Evolutionary conservation across 495 filamentous ascomycete species (phyloP).

Genomic region (Penicillium roqueforti): DNA sequence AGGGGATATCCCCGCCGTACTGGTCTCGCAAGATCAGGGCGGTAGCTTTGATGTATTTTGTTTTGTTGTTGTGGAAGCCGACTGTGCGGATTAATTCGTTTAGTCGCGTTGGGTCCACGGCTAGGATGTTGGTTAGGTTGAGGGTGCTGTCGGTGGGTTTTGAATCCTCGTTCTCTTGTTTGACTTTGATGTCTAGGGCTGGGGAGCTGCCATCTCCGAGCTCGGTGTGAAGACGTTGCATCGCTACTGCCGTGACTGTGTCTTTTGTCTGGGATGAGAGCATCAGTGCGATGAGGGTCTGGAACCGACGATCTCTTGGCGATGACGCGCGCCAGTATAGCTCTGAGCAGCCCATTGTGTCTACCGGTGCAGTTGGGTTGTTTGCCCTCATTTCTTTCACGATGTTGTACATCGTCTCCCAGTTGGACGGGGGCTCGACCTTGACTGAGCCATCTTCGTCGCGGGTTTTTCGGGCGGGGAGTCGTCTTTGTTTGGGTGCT

Average conservation of each 20-base stretch:
- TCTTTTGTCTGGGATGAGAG: conserved; percentile 96
- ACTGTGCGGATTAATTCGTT: conserved; percentile 79
- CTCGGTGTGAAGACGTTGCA: conserved; percentile 70
- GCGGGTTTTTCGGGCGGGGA: conserved; percentile 62
- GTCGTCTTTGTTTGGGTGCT: conserved; percentile 44
- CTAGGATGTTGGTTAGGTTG: conserved; percentile 74
- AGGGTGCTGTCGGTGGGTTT: conserved; percentile 45
- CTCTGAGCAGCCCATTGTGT: conserved; percentile 95
- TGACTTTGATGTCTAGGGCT: conserved; percentile 1
- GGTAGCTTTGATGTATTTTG: conserved; percentile 77
- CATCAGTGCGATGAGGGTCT: conserved; percentile 91
- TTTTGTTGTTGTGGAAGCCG: conserved; percentile 97
- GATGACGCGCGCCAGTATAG: conserved; percentile 48
- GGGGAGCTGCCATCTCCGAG: conserved; percentile 42
- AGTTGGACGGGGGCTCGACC: conserved; percentile 69
- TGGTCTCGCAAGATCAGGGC: conserved; percentile 69
- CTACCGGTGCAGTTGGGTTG: conserved; percentile 77
- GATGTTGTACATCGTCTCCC: conserved; percentile 76
- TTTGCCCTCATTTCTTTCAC: conserved; percentile 74
- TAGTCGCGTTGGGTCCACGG: conserved; percentile 61
- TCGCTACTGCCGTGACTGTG: conserved; percentile 82
- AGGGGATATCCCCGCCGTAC: conserved; percentile 74
- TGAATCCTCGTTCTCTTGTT: conserved; percentile 18
- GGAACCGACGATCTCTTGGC: conserved; percentile 68
- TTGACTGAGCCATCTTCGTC: conserved; percentile 50